A percentile compares a stretch with the other conserved stretches of the same genome.
Conservation (phyloP, 768 basidiomycete genomes). For the Rhodotorula paludigena region DNA sequence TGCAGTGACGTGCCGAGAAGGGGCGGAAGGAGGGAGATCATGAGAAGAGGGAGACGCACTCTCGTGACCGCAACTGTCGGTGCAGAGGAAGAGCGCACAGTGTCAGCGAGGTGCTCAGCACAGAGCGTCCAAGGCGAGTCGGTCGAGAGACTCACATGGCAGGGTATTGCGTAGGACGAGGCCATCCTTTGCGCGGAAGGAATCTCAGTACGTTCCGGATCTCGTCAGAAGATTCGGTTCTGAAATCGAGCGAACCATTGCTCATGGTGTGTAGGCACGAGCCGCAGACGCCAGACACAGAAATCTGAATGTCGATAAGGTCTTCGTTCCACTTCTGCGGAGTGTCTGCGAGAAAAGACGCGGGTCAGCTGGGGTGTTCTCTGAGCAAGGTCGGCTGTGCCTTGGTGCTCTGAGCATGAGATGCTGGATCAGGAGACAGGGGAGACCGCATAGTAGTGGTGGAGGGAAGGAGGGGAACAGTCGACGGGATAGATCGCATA, state of each 20-base stretch:
- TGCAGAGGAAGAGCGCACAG: background rate
- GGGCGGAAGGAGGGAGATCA: background rate
- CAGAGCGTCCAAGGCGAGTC: background rate
- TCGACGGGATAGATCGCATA: too few relatives aligned
- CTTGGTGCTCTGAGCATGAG: too few relatives aligned
- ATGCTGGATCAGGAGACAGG: too few relatives aligned
- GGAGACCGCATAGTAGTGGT: too few relatives aligned
- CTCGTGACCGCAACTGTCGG: conserved; percentile 27
- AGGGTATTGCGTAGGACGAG: conserved; percentile 27
- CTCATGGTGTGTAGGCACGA: conserved; percentile 25
- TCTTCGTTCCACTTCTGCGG: conserved; percentile 29
- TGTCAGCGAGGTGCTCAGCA: background rate
- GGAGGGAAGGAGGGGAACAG: too few relatives aligned
- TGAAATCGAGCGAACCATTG: conserved; percentile 8
- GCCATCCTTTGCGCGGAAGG: conserved; percentile 21
- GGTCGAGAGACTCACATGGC: background rate
- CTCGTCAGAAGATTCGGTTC: too few relatives aligned
- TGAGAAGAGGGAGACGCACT: background rate
- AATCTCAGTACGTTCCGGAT: background rate
- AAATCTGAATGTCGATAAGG: conserved; percentile 34
- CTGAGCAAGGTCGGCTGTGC: too few relatives aligned
- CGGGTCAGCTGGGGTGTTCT: background rate
- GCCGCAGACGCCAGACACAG: conserved; percentile 13
- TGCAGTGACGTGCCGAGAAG: background rate
- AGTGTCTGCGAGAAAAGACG: conserved; percentile 9